Evolutionary conservation across 2,329 filamentous ascomycete species (phyloP).

Genomic region (Tympanopsis confertula): DNA sequence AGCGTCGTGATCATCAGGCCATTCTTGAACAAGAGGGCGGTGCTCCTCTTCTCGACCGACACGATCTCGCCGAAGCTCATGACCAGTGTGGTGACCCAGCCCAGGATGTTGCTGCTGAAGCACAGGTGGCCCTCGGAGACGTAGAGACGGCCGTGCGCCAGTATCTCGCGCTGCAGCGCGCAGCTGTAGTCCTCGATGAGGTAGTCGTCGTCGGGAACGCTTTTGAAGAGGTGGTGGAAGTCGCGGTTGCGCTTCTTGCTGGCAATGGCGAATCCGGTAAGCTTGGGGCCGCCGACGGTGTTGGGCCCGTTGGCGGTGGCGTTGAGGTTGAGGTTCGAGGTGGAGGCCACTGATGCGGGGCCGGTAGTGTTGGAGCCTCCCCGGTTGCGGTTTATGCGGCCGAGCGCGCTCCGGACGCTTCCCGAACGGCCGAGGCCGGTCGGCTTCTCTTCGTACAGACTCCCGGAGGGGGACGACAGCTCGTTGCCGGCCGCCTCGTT

Average conservation of each 20-base stretch:
- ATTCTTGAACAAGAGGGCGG: slow-evolving; percentile 90
- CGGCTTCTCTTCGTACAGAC: background rate
- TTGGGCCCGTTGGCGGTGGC: slow-evolving; percentile 10
- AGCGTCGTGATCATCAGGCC: slow-evolving; percentile 93
- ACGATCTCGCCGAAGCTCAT: slow-evolving; percentile 98
- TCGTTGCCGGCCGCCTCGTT: background rate
- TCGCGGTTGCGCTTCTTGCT: slow-evolving; percentile 93
- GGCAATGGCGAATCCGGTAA: slow-evolving; percentile 91
- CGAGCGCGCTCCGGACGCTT: slow-evolving; percentile 54
- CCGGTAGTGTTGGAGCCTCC: slow-evolving; percentile 67
- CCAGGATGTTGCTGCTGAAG: slow-evolving; percentile 97
- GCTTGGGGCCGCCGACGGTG: slow-evolving; percentile 52
- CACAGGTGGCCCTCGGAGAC: slow-evolving; percentile 95
- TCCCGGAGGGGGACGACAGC: background rate
- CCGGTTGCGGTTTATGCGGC: slow-evolving; percentile 55
- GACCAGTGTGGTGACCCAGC: slow-evolving; percentile 93
- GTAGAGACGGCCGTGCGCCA: slow-evolving; percentile 86
- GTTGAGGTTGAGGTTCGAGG: slow-evolving; percentile 56
- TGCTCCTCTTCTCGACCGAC: slow-evolving; percentile 92
- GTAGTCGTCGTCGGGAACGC: slow-evolving; percentile 94
- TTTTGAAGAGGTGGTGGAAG: slow-evolving; percentile 87
- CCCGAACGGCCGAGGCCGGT: slow-evolving; percentile 45
- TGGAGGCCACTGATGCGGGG: slow-evolving; percentile 38
- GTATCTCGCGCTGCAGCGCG: slow-evolving; percentile 85
- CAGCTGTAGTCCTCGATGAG: slow-evolving; percentile 98